Conservation (phyloP, 73 alveolate genomes). For the Diophrys appendiculata region DNA sequence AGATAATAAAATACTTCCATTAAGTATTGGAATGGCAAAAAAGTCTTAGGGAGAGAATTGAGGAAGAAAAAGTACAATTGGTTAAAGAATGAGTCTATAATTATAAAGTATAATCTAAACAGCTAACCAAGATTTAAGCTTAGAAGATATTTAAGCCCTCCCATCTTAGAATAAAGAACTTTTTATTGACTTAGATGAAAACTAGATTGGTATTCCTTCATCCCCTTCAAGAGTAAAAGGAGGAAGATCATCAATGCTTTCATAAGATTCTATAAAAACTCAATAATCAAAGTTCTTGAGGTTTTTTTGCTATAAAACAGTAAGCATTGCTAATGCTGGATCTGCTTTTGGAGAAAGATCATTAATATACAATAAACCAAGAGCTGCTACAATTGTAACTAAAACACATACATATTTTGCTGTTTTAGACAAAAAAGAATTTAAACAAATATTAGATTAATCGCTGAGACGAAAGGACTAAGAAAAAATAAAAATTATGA, state of each 20-base stretch:
- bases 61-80: too few relatives aligned
- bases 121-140: too few relatives aligned
- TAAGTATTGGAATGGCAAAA: too few relatives aligned
- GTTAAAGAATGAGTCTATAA: too few relatives aligned
- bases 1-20: neutral
- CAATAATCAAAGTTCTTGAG: too few relatives aligned
- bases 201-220: neutral
- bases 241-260: neutral
- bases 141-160: too few relatives aligned
- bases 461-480: neutral
- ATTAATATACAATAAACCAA: conserved; percentile 38
- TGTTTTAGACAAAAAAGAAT: conserved; percentile 39
- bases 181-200: neutral
- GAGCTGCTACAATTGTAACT: conserved; percentile 56
- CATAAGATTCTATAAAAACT: too few relatives aligned
- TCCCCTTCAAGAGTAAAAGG: neutral
- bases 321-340: neutral
- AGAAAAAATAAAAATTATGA: neutral
- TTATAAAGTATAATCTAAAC: too few relatives aligned
- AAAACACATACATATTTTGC: conserved; percentile 42
- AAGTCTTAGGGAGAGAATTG: too few relatives aligned
- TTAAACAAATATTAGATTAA: conserved; percentile 1
- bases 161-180: neutral
- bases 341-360: conserved; percentile 65
- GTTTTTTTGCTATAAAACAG: neutral